Percentiles rank a stretch among this genome's conserved stretches.
phyloP scores from a whole-genome alignment of 2,329 filamentous ascomycete species.

The Pleurostoma richardsiae region DNA sequence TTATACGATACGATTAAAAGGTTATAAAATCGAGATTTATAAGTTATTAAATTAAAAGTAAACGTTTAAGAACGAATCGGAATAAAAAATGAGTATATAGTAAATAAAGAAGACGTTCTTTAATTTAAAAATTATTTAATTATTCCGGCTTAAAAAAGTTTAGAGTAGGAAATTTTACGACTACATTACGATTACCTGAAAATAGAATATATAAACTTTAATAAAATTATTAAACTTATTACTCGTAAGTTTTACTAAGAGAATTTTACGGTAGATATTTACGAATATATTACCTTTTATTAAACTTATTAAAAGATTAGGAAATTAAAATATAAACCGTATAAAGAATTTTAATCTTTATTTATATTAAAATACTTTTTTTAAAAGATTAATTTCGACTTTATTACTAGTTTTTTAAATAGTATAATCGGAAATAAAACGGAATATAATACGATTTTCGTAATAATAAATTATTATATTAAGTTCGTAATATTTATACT shows the following conservation, averaged over 20 bases:
- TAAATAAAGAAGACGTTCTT: not conserved
- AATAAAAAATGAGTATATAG: not conserved
- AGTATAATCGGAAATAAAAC: not conserved
- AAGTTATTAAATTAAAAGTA: not conserved
- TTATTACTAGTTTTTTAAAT: not conserved
- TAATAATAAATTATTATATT: not conserved
- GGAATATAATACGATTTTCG: not conserved
- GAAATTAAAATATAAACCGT: not conserved
- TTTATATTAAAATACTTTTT: not conserved
- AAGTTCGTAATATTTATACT: not conserved
- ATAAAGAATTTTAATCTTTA: too few relatives aligned
- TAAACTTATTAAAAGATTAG: slow-evolving; percentile 1
- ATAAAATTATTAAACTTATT: not conserved
- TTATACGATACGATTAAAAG: not conserved
- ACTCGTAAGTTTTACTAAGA: not conserved
- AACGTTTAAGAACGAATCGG: too few relatives aligned
- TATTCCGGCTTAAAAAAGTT: not conserved
- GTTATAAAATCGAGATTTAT: not conserved
- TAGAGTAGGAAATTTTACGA: not conserved
- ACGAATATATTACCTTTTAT: too few relatives aligned
- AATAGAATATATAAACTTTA: not conserved
- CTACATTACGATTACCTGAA: not conserved
- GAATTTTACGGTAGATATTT: too few relatives aligned
- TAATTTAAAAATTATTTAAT: not conserved
- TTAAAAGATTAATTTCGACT: not conserved